These are phyloP conservation scores for Syncephalastrum racemosum DNA, from an alignment of 371 early-diverging fungal species.

Conservation along the genomic window DNA sequence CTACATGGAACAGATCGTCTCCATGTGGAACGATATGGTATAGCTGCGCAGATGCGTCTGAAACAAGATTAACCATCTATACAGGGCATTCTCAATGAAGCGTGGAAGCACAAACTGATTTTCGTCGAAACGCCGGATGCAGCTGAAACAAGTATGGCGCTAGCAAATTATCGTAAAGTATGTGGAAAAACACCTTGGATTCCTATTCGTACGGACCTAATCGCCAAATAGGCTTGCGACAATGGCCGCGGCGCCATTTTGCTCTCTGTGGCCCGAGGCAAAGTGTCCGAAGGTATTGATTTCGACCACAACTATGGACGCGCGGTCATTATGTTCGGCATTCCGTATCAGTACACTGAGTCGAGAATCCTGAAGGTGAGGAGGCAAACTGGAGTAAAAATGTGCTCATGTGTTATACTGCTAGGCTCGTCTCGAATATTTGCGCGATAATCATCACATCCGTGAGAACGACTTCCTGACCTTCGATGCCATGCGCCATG, in stretches of 20 bases:
- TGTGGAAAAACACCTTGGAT: background rate
- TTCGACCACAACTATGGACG: slow-evolving; percentile 99
- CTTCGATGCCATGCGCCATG: slow-evolving; percentile 99
- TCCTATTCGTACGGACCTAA: background rate
- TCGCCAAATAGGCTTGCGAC: slow-evolving; percentile 79
- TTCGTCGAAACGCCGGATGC: slow-evolving; percentile 99
- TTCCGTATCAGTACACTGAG: slow-evolving; percentile 99
- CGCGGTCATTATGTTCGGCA: slow-evolving; percentile 98
- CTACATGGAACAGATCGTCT: slow-evolving; percentile 99
- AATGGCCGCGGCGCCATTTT: slow-evolving; percentile 99
- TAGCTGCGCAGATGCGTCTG: slow-evolving; percentile 1
- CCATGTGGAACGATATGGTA: slow-evolving; percentile 97
- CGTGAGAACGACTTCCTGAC: slow-evolving; percentile 99
- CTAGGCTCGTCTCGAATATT: slow-evolving; percentile 93
- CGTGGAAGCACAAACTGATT: slow-evolving; percentile 96
- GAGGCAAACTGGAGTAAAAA: background rate
- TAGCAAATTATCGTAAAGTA: slow-evolving; percentile 92
- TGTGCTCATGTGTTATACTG: background rate
- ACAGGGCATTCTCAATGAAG: slow-evolving; percentile 89
- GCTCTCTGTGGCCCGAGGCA: slow-evolving; percentile 99
- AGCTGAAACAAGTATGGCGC: slow-evolving; percentile 95
- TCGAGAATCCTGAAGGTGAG: slow-evolving; percentile 86
- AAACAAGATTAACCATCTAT: background rate
- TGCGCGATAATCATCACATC: slow-evolving; percentile 91
- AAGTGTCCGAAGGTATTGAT: slow-evolving; percentile 99